Evolutionary conservation across 495 filamentous ascomycete species (phyloP), one percentile per base, ranked within the genome.

Genomic region (Darksidea phi): DNA sequence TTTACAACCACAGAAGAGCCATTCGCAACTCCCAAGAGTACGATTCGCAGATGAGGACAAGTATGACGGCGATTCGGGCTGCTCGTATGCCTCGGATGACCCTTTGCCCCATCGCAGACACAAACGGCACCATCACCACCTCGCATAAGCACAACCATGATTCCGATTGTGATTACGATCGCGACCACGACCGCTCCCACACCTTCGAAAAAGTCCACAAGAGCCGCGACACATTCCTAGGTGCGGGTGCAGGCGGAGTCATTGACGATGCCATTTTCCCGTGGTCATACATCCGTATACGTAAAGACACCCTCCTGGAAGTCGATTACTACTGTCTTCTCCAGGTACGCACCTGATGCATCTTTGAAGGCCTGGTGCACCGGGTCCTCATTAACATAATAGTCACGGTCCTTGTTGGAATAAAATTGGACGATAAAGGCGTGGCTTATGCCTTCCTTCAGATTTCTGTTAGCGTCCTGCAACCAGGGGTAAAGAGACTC

Each of bases 251-350:
- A 38, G 36, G 15, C 36, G 36, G 8, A 38, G 36, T 38, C 36
- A 38, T 38, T 38, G 36, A 38, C 15, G 36, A 15, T 15, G 8
- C 36, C 7, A 15, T n/a, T n/a, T n/a, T n/a, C n/a, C n/a, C n/a
- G n/a, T n/a, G n/a, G n/a, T n/a, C n/a, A 48, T 12, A 23, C 23
- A 48, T 48, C 46, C 2, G 24, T 18, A 6, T 25, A 53, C n/a
- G n/a, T 37, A 26, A 73, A 71, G 0, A 71, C 68, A 6, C 73
- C 67, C 34, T 69, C 48, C 0, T 66, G 69, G 32, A 75, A 80
- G 48, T 80, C 77, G 48, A 80, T 55, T 2, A 74, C 77, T 53
- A 77, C 76, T 0, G 64, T 71, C 59, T 76, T 77, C 47, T 77
- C 73, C 5, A 78, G n/a, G 6, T 76, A 17, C 0, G 69, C 70